Percentiles rank a stretch among this genome's conserved stretches.
Conservation (phyloP, 108 stramenopile species). For the Nitzschia sp. region DNA sequence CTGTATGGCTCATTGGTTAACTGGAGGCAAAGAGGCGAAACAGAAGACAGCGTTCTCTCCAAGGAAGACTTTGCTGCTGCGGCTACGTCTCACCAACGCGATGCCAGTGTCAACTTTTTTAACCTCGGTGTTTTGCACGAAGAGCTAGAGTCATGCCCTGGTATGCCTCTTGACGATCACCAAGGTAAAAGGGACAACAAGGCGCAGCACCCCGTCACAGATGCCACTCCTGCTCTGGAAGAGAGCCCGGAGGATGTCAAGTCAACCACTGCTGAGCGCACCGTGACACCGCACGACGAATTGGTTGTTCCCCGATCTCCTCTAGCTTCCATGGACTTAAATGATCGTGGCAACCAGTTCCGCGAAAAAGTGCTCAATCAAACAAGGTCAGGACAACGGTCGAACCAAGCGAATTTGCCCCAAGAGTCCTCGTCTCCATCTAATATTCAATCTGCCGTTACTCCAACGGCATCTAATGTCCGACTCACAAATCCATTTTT, state of each 20-base stretch:
- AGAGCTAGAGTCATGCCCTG: not conserved
- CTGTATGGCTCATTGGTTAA: conserved; percentile 36
- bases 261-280: not conserved
- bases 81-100: conserved; percentile 7
- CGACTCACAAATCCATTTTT: not conserved
- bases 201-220: not conserved
- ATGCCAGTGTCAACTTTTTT: conserved; percentile 7
- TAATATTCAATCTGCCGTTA: conserved; percentile 23
- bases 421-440: not conserved
- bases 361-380: conserved; percentile 22
- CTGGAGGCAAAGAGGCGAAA: too few species aligned
- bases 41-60: conserved; percentile 4
- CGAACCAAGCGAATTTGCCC: not conserved
- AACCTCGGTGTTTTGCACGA: not conserved
- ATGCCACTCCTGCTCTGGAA: not conserved
- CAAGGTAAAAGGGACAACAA: not conserved
- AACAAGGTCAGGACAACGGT: not conserved
- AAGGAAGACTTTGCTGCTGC: conserved; percentile 20
- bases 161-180: conserved; percentile 1
- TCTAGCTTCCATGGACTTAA: conserved; percentile 25
- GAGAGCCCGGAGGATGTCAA: not conserved
- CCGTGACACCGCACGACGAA: conserved; percentile 16
- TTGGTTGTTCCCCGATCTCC: conserved; percentile 16
- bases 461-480: conserved; percentile 17
- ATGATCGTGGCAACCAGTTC: conserved; percentile 30